A percentile compares a stretch with the other conserved stretches of the same genome.
Conservation (phyloP, 2,329 filamentous ascomycete species). For the Verticillium longisporum region DNA sequence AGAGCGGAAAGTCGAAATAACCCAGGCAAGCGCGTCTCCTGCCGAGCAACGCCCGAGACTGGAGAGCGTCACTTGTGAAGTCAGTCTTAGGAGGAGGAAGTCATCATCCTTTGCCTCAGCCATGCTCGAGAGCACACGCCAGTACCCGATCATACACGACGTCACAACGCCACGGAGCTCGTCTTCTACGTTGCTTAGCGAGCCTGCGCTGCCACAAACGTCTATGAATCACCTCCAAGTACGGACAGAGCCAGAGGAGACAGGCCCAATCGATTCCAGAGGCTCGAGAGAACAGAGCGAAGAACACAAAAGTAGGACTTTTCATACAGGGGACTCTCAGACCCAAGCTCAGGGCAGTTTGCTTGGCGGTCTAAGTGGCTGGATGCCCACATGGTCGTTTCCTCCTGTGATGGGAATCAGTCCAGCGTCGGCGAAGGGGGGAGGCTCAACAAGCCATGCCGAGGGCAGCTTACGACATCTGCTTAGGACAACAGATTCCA, state of each 20-base stretch:
- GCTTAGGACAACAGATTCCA: conserved; percentile 28
- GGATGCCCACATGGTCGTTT: conserved; percentile 36
- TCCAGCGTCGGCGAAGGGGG: conserved; percentile 12
- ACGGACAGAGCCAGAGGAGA: conserved; percentile 24
- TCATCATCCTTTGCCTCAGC: conserved; percentile 31
- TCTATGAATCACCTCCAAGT: conserved; percentile 45
- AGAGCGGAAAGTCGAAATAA: conserved; percentile 23
- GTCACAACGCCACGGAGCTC: conserved; percentile 23
- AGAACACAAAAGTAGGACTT: background rate
- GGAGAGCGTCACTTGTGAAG: background rate
- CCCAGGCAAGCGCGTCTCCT: background rate
- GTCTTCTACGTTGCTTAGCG: conserved; percentile 40
- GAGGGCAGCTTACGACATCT: conserved; percentile 50
- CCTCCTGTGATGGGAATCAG: conserved; percentile 15
- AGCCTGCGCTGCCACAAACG: conserved; percentile 50
- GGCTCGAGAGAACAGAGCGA: conserved; percentile 6
- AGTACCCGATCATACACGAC: conserved; percentile 21
- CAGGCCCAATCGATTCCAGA: conserved; percentile 13
- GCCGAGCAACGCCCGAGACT: too few species aligned
- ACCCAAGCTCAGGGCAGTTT: conserved; percentile 19
- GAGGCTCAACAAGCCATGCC: conserved; percentile 35
- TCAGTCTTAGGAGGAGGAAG: conserved; percentile 6
- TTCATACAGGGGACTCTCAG: conserved; percentile 14
- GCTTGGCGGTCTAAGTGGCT: conserved; percentile 33
- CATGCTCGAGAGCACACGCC: conserved; percentile 25